Base-by-base conservation (phyloP, 768 basidiomycete species). In the Steccherinum ochraceum region DNA sequence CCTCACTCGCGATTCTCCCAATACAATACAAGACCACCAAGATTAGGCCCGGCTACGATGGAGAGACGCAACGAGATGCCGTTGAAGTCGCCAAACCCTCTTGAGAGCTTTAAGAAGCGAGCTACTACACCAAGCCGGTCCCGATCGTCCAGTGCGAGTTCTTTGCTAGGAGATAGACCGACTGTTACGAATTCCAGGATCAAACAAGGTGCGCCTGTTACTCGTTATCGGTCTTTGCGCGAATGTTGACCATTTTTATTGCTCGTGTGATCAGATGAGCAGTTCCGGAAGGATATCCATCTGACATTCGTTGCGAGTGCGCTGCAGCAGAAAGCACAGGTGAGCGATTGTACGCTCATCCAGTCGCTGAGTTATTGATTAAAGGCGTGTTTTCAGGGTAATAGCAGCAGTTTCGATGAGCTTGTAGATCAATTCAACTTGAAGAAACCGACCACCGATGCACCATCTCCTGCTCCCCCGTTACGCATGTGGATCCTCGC, bases 381-480 rank as follows among this genome's bases (percentile, higher is more conserved):
- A 45, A n/a, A 27, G 45, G 41, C n/a, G n/a, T n/a, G n/a, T 43
- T 18, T 5, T 23, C 21, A 95, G 89, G 88, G 91, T 40, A 73
- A 77, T 51, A 74, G 75, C 51, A 82, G 84, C 45, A 75, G 85
- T 16, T 98, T 92, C 65, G 84, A 96, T 56, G 89, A 94, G 56
- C 83, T 99, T 25, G 83, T 97, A 4, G 76, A 84, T 49, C 91
- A 94, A 57, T 97, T 99, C 66, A 81, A 80, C 57, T 68, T 71
- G 11, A 79, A 77, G 54, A 68, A 67, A 13, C 64, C 64, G 18
- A 58, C 74, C 0, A 52, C 59, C 39, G 60, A 67, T 48, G 53
- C 61, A 4, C 59, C 67, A 25, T 54, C 68, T 26, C 64, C 76
- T 27, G 60, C 73, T 46, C 60, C 74, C 48, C 81, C 90, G 56